Base-by-base conservation (phyloP, 2,329 filamentous ascomycete genomes). In the Fusarium sp. region DNA sequence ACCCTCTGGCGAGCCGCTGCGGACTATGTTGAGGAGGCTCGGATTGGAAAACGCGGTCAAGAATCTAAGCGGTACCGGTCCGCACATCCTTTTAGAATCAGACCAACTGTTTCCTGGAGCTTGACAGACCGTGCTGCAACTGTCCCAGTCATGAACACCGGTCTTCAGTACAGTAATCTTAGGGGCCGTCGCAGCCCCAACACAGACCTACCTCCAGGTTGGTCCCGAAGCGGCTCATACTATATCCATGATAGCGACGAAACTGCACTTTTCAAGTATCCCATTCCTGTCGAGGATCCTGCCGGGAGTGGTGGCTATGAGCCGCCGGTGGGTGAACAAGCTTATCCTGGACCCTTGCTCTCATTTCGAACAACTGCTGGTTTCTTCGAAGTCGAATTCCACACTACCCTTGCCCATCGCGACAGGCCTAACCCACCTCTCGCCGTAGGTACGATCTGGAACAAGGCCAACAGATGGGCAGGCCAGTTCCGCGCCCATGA, bases 401-500 rank as follows among this genome's bases (percentile, higher is more conserved):
- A 75, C 15, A 77, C 77, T 11, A 79, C 77, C 34, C 74, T 81
- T 41, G 74, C 74, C 2, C 75, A 78, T 52, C 79, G 79, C 49
- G 77, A 78, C 38, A 72, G 72, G 9, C 49, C 75, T 15, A 81
- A 78, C 62, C 81, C 81, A 5, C 79, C 80, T 4, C 75, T 83
- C 18, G 81, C 81, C 6, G 76, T 83, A 18, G 82, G 81, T 28
- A 82, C 80, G 54, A 80, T 83, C 66, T 80, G 78, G 77, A 72
- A 75, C 52, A 77, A 72, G 40, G 69, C 70, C 4, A 75, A 77
- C 41, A 73, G 74, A 33, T 83, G 80, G 80, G 74, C 80, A n/a
- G 81, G 81, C 30, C 77, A 79, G 47, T 78, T 83, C 36, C 77
- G 81, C 38, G 77, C 80, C n/a, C 82, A 83, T 65, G 81, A 83